These are phyloP conservation scores for Gynandropsis gynandra DNA, from an alignment of 345 rosid species.

Conservation along the genomic window DNA sequence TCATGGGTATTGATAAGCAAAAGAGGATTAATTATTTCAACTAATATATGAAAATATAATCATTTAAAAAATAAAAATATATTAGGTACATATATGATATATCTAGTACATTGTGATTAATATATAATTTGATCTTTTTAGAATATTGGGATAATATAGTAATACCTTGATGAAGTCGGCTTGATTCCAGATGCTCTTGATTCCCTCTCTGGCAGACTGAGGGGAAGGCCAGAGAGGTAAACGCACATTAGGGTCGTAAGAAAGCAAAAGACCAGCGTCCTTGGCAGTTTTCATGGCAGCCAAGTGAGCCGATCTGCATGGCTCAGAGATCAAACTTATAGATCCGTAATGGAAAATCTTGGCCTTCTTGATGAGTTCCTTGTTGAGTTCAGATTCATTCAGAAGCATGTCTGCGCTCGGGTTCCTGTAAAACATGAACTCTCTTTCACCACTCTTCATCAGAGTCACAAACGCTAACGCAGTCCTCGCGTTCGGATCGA, in stretches of 20 bases:
- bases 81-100: no score
- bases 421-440: constrained; percentile 66
- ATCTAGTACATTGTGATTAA: no score
- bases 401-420: constrained; percentile 74
- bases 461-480: constrained; percentile 65
- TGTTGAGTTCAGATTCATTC: constrained; percentile 53
- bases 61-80: no score
- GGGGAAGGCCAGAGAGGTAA: constrained; percentile 64
- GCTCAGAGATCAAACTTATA: constrained; percentile 61
- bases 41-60: no score
- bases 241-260: constrained; percentile 61
- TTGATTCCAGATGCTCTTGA: constrained; percentile 55
- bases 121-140: no score
- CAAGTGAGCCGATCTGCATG: constrained; percentile 57
- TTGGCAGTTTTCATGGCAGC: constrained; percentile 72
- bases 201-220: constrained; percentile 50
- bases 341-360: constrained; percentile 72
- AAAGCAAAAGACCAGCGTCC: constrained; percentile 44
- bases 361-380: constrained; percentile 46
- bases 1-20: no score
- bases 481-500: constrained; percentile 51
- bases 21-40: no score
- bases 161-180: constrained; percentile 59
- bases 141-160: no score
- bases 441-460: constrained; percentile 55